Conservation (phyloP, 495 filamentous ascomycete species). For the Mycothermus thermophilus region DNA sequence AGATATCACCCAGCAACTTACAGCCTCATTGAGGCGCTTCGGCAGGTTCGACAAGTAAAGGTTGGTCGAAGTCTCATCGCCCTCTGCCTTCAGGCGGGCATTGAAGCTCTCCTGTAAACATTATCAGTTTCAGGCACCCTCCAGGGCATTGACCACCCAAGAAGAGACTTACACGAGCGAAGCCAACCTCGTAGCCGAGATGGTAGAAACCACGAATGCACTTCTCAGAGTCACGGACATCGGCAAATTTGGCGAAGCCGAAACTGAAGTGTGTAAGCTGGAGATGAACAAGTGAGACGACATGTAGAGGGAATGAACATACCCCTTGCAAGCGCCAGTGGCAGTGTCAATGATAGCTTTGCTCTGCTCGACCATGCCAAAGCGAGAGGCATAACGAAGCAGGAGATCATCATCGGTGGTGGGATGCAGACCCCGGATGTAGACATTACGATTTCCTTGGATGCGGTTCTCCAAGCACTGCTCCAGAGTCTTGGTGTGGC, state of each 20-base stretch:
- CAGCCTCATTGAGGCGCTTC: conserved; percentile 74
- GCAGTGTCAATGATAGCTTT: conserved; percentile 94
- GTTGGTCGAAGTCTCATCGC: conserved; percentile 77
- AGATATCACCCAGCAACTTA: conserved; percentile 28
- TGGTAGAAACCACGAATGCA: conserved; percentile 94
- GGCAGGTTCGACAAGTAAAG: conserved; percentile 95
- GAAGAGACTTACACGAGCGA: conserved; percentile 54
- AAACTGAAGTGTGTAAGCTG: conserved; percentile 45
- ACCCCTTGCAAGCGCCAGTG: conserved; percentile 92
- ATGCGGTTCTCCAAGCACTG: conserved; percentile 84
- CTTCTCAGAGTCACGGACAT: conserved; percentile 75
- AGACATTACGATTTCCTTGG: conserved; percentile 81
- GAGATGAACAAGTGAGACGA: neutral
- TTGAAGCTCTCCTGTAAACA: conserved; percentile 76
- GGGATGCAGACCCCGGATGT: conserved; percentile 88
- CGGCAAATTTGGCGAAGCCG: conserved; percentile 88
- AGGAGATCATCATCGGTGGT: conserved; percentile 89
- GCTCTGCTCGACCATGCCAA: conserved; percentile 80
- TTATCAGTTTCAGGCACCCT: no score
- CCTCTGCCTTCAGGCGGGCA: conserved; percentile 80
- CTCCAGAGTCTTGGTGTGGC: conserved; percentile 66
- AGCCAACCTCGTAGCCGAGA: conserved; percentile 90
- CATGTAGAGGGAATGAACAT: conserved; percentile 16
- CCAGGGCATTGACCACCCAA: no score
- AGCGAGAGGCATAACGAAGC: conserved; percentile 65